A percentile compares a stretch with the other conserved stretches of the same genome.
Conservation (phyloP, 495 filamentous ascomycete genomes). For the Aspergillus egyptiacus region DNA sequence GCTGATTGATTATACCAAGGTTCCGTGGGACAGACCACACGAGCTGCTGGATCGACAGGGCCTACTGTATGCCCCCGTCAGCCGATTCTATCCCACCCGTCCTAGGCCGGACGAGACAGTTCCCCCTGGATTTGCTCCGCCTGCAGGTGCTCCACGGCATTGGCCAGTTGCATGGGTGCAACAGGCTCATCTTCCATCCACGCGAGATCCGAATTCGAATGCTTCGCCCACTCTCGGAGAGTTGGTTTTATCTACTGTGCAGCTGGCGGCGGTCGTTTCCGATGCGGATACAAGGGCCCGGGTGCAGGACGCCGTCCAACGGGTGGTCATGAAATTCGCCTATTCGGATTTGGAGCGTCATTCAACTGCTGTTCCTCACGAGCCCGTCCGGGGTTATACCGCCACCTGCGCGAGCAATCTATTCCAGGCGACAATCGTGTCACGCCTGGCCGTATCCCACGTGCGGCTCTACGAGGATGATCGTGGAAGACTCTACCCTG, state of each 20-base stretch:
- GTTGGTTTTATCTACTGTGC: too few species aligned
- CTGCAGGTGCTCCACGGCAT: constrained; percentile 7
- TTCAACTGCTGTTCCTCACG: constrained; percentile 16
- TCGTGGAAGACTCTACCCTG: constrained; percentile 7
- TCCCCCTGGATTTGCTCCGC: constrained; percentile 10
- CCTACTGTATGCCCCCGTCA: constrained; percentile 19
- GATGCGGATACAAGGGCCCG: too few species aligned
- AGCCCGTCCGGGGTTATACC: constrained; percentile 7
- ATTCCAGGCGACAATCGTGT: constrained; percentile 13
- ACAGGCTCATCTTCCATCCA: constrained; percentile 8
- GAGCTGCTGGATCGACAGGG: not conserved
- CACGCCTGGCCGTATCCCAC: constrained; percentile 11
- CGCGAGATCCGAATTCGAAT: not conserved
- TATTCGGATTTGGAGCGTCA: constrained; percentile 30
- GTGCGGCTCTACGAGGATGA: constrained; percentile 15
- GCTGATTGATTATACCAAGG: constrained; percentile 22
- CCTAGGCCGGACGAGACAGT: not conserved
- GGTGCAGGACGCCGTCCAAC: constrained; percentile 23
- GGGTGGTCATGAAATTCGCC: constrained; percentile 22
- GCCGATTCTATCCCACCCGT: constrained; percentile 19
- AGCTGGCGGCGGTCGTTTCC: too few species aligned
- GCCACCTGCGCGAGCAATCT: constrained; percentile 17
- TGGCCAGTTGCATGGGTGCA: constrained; percentile 18
- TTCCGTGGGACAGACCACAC: not conserved
- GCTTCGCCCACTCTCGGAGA: not conserved